Evolutionary conservation across 1,284 basidiomycete genomes (phyloP).

Genomic region (Gomphus bonarii): DNA sequence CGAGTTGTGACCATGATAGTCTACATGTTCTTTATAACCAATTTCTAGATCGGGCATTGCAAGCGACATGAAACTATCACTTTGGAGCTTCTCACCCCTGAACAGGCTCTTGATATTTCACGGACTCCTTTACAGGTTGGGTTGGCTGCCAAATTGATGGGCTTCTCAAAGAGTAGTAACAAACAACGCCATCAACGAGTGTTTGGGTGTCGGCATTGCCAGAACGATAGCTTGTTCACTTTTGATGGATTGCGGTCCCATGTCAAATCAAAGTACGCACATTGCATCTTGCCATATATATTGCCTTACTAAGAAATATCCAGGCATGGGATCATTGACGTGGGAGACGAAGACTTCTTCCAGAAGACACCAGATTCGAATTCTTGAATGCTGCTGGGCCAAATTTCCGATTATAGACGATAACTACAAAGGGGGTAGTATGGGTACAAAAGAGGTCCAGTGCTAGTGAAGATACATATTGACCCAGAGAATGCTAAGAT

Average conservation of each 20-base stretch:
- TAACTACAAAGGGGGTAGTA: not conserved
- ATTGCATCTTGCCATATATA: not conserved
- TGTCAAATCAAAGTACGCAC: constrained; percentile 43
- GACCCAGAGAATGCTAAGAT: not conserved
- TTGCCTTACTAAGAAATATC: not conserved
- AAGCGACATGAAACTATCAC: constrained; percentile 50
- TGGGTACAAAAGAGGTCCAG: not conserved
- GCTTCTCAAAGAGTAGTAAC: constrained; percentile 15
- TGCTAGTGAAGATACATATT: not conserved
- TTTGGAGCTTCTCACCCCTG: constrained; percentile 24
- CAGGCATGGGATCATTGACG: constrained; percentile 31
- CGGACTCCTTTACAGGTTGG: constrained; percentile 24
- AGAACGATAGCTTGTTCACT: constrained; percentile 22
- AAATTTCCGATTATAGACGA: not conserved
- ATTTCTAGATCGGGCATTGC: constrained; percentile 42
- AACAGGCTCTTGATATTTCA: constrained; percentile 17
- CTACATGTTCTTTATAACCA: not conserved
- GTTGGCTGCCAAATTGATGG: constrained; percentile 23
- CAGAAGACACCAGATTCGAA: not conserved
- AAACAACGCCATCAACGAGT: constrained; percentile 24
- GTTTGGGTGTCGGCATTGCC: constrained; percentile 49
- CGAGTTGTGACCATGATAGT: constrained; percentile 4
- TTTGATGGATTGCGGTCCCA: constrained; percentile 53
- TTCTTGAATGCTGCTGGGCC: not conserved
- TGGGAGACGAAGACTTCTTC: constrained; percentile 31